These are phyloP conservation scores for Bretschneidera sinensis DNA, from an alignment of 345 rosid genomes.

Conservation along the genomic window DNA sequence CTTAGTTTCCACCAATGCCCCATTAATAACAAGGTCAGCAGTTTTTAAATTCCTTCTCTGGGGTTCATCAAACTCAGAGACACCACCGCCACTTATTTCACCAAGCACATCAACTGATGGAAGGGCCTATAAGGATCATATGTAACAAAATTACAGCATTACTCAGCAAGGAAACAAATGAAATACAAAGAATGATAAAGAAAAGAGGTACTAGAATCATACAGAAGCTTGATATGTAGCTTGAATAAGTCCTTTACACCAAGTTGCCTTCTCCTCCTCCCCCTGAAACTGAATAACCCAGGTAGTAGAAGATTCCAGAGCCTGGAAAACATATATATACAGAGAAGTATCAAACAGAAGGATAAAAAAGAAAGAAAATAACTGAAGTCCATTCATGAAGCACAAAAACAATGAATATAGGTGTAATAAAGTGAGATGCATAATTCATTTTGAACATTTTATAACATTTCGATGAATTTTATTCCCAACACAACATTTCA, in stretches of 20 bases:
- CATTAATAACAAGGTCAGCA: conserved; percentile 78
- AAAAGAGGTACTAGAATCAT: conserved; percentile 23
- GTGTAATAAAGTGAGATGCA: too few species aligned
- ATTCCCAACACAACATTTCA: too few species aligned
- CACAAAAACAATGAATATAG: too few species aligned
- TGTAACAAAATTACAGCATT: conserved; percentile 6
- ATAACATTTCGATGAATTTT: too few species aligned
- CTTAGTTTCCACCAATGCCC: conserved; percentile 75
- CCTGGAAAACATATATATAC: conserved; percentile 42
- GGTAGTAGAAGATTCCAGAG: conserved; percentile 85
- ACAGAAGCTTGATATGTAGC: conserved; percentile 98
- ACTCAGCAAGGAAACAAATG: conserved; percentile 9
- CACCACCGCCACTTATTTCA: conserved; percentile 40
- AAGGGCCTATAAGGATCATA: conserved; percentile 52
- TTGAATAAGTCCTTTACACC: conserved; percentile 84
- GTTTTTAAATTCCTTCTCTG: conserved; percentile 42
- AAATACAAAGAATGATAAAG: conserved; percentile 18
- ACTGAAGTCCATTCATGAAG: not conserved
- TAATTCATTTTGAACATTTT: too few species aligned
- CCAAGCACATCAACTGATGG: conserved; percentile 60
- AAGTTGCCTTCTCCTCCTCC: conserved; percentile 66
- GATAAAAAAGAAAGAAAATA: too few species aligned
- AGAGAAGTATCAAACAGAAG: not conserved
- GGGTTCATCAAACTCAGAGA: conserved; percentile 34
- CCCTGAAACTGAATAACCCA: conserved; percentile 80